A percentile compares a stretch with the other conserved stretches of the same genome.
phyloP scores from a whole-genome alignment of 345 rosid species.

The Citrus sinensis region DNA sequence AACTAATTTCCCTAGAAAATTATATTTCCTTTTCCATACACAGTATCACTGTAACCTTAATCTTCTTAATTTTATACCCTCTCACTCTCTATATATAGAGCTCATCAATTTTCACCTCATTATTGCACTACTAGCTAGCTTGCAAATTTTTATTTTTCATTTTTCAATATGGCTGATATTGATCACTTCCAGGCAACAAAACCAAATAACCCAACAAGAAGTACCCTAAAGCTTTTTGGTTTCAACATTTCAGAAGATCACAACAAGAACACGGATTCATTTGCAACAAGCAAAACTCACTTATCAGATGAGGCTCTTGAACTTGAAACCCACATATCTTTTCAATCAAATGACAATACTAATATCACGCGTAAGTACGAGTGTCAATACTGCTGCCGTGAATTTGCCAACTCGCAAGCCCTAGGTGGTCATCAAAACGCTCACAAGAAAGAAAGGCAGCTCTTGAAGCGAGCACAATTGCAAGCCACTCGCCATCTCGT shows the following conservation, averaged over 20 bases:
- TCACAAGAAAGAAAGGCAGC: slow-evolving; percentile 92
- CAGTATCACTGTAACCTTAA: neutral
- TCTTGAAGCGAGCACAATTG: slow-evolving; percentile 74
- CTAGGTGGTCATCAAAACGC: slow-evolving; percentile 99
- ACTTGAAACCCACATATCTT: neutral
- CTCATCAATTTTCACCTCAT: neutral
- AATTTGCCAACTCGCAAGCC: slow-evolving; percentile 91
- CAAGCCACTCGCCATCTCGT: slow-evolving; percentile 41
- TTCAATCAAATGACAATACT: slow-evolving; percentile 16
- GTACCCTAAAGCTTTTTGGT: slow-evolving; percentile 56
- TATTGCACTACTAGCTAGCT: neutral
- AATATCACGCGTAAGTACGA: slow-evolving; percentile 54
- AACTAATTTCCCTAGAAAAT: slow-evolving; percentile 26
- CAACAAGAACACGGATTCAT: slow-evolving; percentile 6
- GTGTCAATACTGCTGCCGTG: slow-evolving; percentile 93
- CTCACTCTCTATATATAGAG: slow-evolving; percentile 14
- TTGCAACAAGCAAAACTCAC: slow-evolving; percentile 5
- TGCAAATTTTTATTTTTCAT: neutral
- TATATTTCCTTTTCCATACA: neutral
- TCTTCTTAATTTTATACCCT: neutral
- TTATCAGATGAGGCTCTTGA: slow-evolving; percentile 22
- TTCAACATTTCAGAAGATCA: slow-evolving; percentile 45
- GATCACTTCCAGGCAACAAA: slow-evolving; percentile 10
- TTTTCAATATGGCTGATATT: slow-evolving; percentile 29
- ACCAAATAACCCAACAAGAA: slow-evolving; percentile 26